Evolutionary conservation across 164 flowering plant genomes (phyloP), one percentile per base, ranked within the genome.

Genomic region (Stephania japonica): DNA sequence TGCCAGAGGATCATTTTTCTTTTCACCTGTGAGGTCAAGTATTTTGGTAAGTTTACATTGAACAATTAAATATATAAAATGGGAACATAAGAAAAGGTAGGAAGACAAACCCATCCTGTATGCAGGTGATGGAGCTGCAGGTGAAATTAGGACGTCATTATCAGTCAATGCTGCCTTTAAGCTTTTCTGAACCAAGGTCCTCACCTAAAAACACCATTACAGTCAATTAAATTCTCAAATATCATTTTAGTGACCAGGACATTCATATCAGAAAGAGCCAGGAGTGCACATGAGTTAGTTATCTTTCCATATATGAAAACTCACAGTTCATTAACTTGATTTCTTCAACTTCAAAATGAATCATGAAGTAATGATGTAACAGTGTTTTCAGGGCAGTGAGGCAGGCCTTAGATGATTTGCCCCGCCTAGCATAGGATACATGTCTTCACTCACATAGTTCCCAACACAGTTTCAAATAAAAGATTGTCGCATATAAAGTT

Each of bases 121-220:
- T 43, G 99, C 99, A 72, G 91, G 90, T 50, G 98, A 88, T 63
- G 99, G 99, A 72, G 98, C 92, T 61, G 97, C 94, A 43, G 99
- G 99, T 70, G 97, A 92, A 76, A 95, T 88, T 66, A 95, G 87
- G 75, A 95, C 85, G 81, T 91, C 99, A 85, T 91, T 83, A 70
- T 90, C 84, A 77, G 80, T 85, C 78, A 95, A 71, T 69, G 97
- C 94, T 38, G 78, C 81, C 84, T 87, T 91, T 84, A 95, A 93
- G 82, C 75, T 73, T 77, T 77, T 72, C 75, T 77, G 78, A 75
- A 82, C 80, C 81, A 95, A 76, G 64, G 97, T 95, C 80, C 99
- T 91, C 69, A 95, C 99, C 99, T 94, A 75, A 72, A 32, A 87
- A 78, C 78, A 80, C 74, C 50, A 80, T 64, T 67, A 72, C 69